Conservation (phyloP, 1,284 basidiomycete species). For the Trametes pubescens region DNA sequence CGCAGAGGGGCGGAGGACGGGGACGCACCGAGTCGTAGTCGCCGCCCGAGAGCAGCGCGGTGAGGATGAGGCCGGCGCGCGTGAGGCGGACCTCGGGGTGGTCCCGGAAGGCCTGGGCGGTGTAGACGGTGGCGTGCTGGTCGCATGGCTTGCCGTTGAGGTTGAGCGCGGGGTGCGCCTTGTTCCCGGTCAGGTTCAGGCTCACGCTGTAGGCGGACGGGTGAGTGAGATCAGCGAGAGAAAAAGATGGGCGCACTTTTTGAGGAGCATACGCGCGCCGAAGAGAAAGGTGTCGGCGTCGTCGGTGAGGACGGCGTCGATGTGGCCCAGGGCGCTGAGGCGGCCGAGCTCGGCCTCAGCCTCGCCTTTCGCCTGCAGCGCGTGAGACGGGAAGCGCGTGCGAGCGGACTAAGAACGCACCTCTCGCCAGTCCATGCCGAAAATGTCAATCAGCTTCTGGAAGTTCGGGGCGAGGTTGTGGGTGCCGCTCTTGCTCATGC, state of each 20-base stretch:
- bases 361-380: slow-evolving; percentile 62
- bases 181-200: slow-evolving; percentile 53
- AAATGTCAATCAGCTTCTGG: slow-evolving; percentile 56
- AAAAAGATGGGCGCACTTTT: slow-evolving; percentile 40
- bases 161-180: slow-evolving; percentile 47
- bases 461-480: slow-evolving; percentile 53
- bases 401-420: slow-evolving; percentile 44
- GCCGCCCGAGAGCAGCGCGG: slow-evolving; percentile 70
- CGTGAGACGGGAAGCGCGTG: too few species aligned
- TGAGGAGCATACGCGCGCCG: slow-evolving; percentile 46
- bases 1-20: slow-evolving; percentile 13
- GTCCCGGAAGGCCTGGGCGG: slow-evolving; percentile 45
- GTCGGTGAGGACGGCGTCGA: slow-evolving; percentile 73
- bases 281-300: slow-evolving; percentile 61
- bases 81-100: slow-evolving; percentile 51
- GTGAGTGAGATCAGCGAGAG: neutral
- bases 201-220: slow-evolving; percentile 52
- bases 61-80: slow-evolving; percentile 65
- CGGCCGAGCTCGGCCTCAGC: slow-evolving; percentile 75
- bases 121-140: slow-evolving; percentile 54
- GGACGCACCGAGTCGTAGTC: slow-evolving; percentile 64
- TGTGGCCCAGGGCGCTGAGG: slow-evolving; percentile 56
- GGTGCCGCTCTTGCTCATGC: slow-evolving; percentile 52
- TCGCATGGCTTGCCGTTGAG: slow-evolving; percentile 49
- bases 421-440: slow-evolving; percentile 69